Evolutionary conservation across 2,329 filamentous ascomycete genomes (phyloP), one percentile per base, ranked within the genome.

Genomic region (Alternaria hordeiaustralica): DNA sequence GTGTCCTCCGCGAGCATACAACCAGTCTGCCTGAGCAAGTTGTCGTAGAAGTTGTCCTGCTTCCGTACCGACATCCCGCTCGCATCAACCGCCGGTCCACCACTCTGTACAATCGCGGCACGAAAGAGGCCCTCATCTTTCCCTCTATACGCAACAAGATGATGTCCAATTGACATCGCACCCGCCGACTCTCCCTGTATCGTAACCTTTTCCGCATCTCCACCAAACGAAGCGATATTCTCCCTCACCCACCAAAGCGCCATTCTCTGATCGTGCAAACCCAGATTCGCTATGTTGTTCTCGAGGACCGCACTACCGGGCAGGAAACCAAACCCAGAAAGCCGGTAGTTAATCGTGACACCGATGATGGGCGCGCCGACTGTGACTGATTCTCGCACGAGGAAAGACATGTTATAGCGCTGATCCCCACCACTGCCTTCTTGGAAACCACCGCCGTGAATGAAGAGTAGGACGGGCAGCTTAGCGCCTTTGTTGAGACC

Each of bases 101-200:
- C 45, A 49, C 15, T 49, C 2, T 28, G 45, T 3, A 49, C 45
- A 26, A 49, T 49, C 5, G 15, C 45, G n/a, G 45, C 45, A 15
- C 45, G 30, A 4, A 53, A 53, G 7, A 36, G 20, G 1, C 30
- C 74, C 13, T 72, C 72, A 7, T 73, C 67, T 8, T 68, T 67
- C 2, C 76, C 79, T 13, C 78, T 76, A 57, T 78, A 76, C 9
- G 75, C 56, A 36, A 74, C 77, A 53, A 81, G 62, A 4, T 66
- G 67, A 18, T 45, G 21, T 3, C 50, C 57, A 0, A 88, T 85
- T 8, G 85, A 87, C 3, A 86, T 86, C 5, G 83, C 87, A 4
- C 88, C 87, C 2, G 87, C 86, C 4, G 86, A 88, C 6, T 82
- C 82, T 4, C 87, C 87, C 61, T 87, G 84, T 28, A 89, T 84